phyloP scores from a whole-genome alignment of 2,329 filamentous ascomycete species.

The Colletotrichum sp. region DNA sequence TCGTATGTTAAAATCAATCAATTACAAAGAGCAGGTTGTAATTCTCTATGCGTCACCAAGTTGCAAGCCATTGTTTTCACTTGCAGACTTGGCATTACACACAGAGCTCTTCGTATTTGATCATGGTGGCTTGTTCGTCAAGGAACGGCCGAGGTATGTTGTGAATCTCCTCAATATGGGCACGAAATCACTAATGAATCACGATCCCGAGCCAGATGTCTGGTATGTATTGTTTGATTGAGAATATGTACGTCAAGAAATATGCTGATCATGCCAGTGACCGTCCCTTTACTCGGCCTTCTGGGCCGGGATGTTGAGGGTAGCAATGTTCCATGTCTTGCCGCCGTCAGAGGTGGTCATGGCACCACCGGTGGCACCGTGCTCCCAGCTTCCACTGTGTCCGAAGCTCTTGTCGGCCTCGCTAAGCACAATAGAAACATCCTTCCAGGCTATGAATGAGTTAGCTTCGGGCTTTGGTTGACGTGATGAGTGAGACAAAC shows the following conservation, averaged over 20 bases:
- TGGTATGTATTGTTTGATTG: not conserved
- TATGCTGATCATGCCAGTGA: not conserved
- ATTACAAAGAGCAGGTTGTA: too few relatives aligned
- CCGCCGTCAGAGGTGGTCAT: not conserved
- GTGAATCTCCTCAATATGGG: not conserved
- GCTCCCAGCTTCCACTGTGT: not conserved
- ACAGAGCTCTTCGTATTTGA: not conserved
- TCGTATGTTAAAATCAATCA: too few relatives aligned
- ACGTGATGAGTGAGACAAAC: not conserved
- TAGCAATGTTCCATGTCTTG: not conserved
- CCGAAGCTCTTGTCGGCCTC: not conserved
- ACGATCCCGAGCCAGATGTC: not conserved
- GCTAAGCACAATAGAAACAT: not conserved
- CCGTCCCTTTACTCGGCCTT: not conserved
- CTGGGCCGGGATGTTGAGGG: not conserved
- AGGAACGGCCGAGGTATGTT: not conserved
- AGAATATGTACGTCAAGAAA: not conserved
- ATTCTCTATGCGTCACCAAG: rapidly evolving
- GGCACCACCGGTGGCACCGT: not conserved
- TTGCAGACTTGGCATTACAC: rapidly evolving
- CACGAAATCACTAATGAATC: not conserved
- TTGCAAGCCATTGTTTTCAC: rapidly evolving
- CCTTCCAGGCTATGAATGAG: not conserved
- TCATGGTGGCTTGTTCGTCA: not conserved
- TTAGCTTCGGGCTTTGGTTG: not conserved